Evolutionary conservation across 1,284 basidiomycete species (phyloP).

Genomic region (Ceratobasidium sp.): DNA sequence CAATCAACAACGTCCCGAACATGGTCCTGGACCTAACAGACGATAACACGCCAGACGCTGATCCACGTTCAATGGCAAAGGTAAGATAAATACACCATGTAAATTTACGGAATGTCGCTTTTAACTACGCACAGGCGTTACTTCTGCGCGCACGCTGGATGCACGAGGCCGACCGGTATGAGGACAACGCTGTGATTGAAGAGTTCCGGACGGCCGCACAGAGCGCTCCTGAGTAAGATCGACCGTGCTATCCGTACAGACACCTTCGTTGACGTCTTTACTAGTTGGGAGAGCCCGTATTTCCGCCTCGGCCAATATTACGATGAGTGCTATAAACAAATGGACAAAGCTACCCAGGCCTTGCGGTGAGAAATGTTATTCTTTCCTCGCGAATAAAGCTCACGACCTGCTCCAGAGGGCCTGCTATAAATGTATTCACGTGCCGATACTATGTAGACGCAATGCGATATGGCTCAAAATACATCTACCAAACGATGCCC

Average conservation of each 20-base stretch:
- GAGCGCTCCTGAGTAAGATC: constrained; percentile 25
- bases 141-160: constrained; percentile 95
- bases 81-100: constrained; percentile 60
- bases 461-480: constrained; percentile 90
- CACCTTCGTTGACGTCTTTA: not conserved
- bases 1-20: constrained; percentile 56
- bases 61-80: constrained; percentile 73
- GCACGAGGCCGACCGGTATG: constrained; percentile 88
- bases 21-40: constrained; percentile 70
- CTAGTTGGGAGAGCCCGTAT: constrained; percentile 86
- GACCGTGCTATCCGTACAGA: not conserved
- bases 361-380: constrained; percentile 33
- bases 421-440: constrained; percentile 44
- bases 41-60: constrained; percentile 62
- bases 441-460: constrained; percentile 73
- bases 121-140: constrained; percentile 71
- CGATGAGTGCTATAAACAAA: constrained; percentile 66
- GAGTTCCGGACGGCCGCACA: constrained; percentile 68
- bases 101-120: not conserved
- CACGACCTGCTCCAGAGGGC: constrained; percentile 18
- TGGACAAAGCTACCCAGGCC: constrained; percentile 31
- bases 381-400: not conserved
- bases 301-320: constrained; percentile 92
- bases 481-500: constrained; percentile 96
- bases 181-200: constrained; percentile 73